Conservation (phyloP, 2,329 filamentous ascomycete species). For the Stagonosporopsis rhizophila region DNA sequence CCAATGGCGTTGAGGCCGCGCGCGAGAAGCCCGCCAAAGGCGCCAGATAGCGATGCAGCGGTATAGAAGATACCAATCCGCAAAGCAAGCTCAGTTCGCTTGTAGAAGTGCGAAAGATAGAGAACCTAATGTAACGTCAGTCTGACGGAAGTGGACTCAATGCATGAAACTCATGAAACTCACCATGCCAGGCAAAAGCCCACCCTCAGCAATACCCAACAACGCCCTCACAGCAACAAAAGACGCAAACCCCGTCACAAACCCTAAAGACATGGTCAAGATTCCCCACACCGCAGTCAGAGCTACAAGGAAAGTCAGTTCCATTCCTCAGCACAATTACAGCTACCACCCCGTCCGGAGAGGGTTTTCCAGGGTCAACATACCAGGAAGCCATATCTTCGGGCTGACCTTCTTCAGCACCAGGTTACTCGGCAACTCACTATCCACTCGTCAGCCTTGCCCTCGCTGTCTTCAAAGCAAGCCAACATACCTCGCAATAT, state of each 20-base stretch:
- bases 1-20: constrained; percentile 68
- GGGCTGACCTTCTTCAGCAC: constrained; percentile 68
- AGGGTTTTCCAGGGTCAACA: too few species aligned
- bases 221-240: constrained; percentile 68
- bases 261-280: constrained; percentile 64
- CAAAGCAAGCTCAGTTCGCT: constrained; percentile 65
- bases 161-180: constrained; percentile 13
- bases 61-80: constrained; percentile 74
- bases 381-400: constrained; percentile 61
- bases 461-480: not conserved
- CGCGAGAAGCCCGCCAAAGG: constrained; percentile 69
- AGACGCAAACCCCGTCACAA: constrained; percentile 61
- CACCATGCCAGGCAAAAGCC: constrained; percentile 70
- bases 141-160: too few species aligned
- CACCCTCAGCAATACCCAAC: constrained; percentile 69
- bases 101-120: constrained; percentile 70
- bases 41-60: constrained; percentile 69
- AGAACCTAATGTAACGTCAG: constrained; percentile 45
- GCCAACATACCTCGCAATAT: constrained; percentile 61
- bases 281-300: constrained; percentile 61
- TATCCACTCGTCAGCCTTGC: constrained; percentile 32
- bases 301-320: not conserved
- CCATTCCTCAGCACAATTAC: too few species aligned
- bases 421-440: constrained; percentile 70
- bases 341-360: too few species aligned